Base-by-base conservation (phyloP, 176 grass and related monocot species). In the Ensete glaucum region DNA sequence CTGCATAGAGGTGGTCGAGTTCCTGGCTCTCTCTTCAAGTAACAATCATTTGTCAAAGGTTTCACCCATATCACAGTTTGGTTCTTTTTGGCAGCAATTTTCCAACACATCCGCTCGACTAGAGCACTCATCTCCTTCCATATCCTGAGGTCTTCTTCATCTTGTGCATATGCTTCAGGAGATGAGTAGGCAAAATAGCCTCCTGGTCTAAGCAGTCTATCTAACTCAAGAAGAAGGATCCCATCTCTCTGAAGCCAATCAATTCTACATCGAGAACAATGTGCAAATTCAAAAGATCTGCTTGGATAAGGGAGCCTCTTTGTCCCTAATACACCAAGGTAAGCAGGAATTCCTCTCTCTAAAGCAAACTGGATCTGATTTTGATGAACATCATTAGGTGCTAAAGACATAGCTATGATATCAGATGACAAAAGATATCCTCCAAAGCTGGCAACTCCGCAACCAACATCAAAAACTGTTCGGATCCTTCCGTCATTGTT, bases 41-140 rank as follows among this genome's bases (percentile, higher is more conserved):
- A 97, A 83, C 94, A 97, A 88, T 93, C 90, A 81, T 97, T 97
- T 62, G 83, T 97, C 74, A 97, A 74, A 79, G 94, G 94, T 63
- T 97, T 97, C 71, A 97, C 93, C 93, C 93, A 97, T 81, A 97
- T 97, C 82, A 97, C 93, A 79, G 93, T 97, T 78, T 97, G 93
- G 57, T 97, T 97, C 81, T 60, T 90, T 85, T 97, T 97, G 55
- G 87, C 79, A 58, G 94, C 94, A 80, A 97, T 89, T 83, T 81
- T 85, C 94, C 94, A 97, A 80, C 94, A 97, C 94, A 97, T 97
- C 83, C 94, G 88, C 76, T 97, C 90, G 53, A 92, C 90, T 82
- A 97, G 84, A 14, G 87, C 80, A 76, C 90, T 97, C 94, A 97
- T 97, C 82, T 97, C 57, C 83, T 88, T 93, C 94, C 94, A 97